Conservation (phyloP, 2,329 filamentous ascomycete species). For the Beauveria bassiana region DNA sequence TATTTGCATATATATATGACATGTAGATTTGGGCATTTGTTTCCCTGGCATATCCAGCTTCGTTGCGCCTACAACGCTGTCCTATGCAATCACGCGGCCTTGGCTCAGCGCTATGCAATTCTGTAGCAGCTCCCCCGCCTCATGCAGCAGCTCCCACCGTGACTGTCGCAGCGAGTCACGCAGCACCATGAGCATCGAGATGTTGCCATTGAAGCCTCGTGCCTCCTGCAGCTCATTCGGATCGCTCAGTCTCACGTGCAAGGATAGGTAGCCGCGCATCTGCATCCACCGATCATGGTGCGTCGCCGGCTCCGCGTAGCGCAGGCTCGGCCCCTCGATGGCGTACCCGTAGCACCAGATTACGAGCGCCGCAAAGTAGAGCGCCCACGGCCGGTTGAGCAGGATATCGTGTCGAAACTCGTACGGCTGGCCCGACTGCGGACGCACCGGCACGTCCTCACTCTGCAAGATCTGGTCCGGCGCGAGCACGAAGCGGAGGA, state of each 20-base stretch:
- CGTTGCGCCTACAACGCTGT: no score
- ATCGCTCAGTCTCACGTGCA: conserved; percentile 61
- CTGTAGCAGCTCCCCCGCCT: conserved; percentile 70
- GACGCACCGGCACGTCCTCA: conserved; percentile 31
- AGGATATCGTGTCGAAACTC: conserved; percentile 81
- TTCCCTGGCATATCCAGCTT: no score
- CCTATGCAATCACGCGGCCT: conserved; percentile 14
- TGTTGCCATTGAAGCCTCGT: conserved; percentile 72
- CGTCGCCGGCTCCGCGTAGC: conserved; percentile 39
- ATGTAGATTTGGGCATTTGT: no score
- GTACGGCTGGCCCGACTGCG: conserved; percentile 48
- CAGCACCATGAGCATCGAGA: conserved; percentile 73
- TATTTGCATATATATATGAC: no score
- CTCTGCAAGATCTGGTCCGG: conserved; percentile 34
- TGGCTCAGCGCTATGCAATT: conserved; percentile 65
- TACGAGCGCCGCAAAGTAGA: conserved; percentile 86
- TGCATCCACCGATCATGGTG: conserved; percentile 61
- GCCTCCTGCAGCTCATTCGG: conserved; percentile 71
- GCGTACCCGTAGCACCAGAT: conserved; percentile 95
- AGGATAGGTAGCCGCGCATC: conserved; percentile 71
- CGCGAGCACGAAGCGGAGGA: conserved; percentile 76
- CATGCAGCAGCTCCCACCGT: conserved; percentile 85
- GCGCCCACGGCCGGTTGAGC: conserved; percentile 86
- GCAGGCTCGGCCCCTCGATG: conserved; percentile 63
- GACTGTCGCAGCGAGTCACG: conserved; percentile 74